These are phyloP conservation scores for Escallonia herrerae DNA, from an alignment of 129 eudicot genomes.

Conservation along the genomic window DNA sequence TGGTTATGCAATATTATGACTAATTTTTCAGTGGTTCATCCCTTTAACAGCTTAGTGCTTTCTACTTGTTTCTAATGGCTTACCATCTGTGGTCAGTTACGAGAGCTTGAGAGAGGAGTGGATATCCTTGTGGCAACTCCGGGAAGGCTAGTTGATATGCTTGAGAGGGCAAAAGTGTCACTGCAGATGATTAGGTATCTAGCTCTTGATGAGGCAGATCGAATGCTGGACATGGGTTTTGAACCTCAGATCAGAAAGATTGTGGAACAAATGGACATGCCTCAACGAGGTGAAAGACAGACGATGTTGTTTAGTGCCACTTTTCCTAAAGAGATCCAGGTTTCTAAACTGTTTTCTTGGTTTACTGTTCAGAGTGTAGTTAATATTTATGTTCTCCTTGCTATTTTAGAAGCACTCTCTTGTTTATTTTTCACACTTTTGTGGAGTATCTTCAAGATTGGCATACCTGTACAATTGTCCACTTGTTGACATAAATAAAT, in stretches of 20 bases:
- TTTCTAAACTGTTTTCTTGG: slow-evolving; percentile 1
- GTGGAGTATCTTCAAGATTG: no score
- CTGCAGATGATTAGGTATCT: slow-evolving; percentile 58
- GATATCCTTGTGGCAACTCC: slow-evolving; percentile 93
- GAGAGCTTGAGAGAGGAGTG: slow-evolving; percentile 86
- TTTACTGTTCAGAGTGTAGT: no score
- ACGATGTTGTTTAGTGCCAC: slow-evolving; percentile 87
- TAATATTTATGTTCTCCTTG: no score
- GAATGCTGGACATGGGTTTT: slow-evolving; percentile 92
- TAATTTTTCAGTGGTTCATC: no score
- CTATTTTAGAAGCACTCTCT: no score
- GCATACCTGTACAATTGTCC: no score
- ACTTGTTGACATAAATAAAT: no score
- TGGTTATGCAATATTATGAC: no score
- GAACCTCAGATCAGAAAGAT: slow-evolving; percentile 88
- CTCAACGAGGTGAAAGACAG: slow-evolving; percentile 64
- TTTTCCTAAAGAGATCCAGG: slow-evolving; percentile 79
- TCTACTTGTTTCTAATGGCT: background rate
- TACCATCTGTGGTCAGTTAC: slow-evolving; percentile 35
- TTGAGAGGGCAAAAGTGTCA: slow-evolving; percentile 84
- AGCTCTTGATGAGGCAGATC: slow-evolving; percentile 84
- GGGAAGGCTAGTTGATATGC: slow-evolving; percentile 75
- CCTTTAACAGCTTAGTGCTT: no score
- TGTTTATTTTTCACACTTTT: no score
- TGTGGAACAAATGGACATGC: slow-evolving; percentile 77